These are phyloP conservation scores for Pyrenophora tritici-repentis DNA, from an alignment of 2,329 filamentous ascomycete genomes.

Conservation along the genomic window DNA sequence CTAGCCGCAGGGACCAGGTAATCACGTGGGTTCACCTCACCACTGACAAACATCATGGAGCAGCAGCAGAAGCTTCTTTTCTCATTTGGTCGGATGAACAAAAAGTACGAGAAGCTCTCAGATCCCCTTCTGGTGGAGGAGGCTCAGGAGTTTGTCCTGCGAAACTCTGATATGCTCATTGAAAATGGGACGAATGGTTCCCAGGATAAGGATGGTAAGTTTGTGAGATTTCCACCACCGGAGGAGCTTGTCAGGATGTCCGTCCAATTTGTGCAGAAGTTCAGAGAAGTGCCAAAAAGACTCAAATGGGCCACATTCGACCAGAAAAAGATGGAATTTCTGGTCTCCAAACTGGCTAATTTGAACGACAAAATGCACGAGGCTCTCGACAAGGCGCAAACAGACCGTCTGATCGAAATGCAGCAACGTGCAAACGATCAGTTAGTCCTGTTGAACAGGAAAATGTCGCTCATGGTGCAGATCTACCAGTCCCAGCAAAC, in stretches of 20 bases:
- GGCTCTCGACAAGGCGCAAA: constrained; percentile 38
- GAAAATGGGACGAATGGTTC: constrained; percentile 12
- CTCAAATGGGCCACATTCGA: constrained; percentile 44
- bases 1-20: too few species aligned
- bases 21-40: too few species aligned
- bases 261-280: constrained; percentile 33
- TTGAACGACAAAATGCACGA: constrained; percentile 47
- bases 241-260: constrained; percentile 39
- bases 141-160: constrained; percentile 20
- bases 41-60: constrained; percentile 42
- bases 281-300: constrained; percentile 29
- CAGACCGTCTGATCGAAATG: constrained; percentile 34
- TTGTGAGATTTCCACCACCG: constrained; percentile 38
- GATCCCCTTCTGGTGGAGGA: constrained; percentile 38
- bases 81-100: constrained; percentile 40
- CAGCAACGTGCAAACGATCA: constrained; percentile 45
- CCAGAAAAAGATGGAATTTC: constrained; percentile 36
- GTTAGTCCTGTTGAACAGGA: constrained; percentile 45
- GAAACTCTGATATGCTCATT: constrained; percentile 17
- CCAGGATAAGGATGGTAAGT: constrained; percentile 21
- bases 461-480: constrained; percentile 42
- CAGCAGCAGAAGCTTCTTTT: constrained; percentile 40
- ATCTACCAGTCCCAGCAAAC: constrained; percentile 30
- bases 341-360: constrained; percentile 39
- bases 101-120: constrained; percentile 36